Evolutionary conservation across 176 grass and related monocot species (phyloP).

Genomic region (Triticum monococcum): DNA sequence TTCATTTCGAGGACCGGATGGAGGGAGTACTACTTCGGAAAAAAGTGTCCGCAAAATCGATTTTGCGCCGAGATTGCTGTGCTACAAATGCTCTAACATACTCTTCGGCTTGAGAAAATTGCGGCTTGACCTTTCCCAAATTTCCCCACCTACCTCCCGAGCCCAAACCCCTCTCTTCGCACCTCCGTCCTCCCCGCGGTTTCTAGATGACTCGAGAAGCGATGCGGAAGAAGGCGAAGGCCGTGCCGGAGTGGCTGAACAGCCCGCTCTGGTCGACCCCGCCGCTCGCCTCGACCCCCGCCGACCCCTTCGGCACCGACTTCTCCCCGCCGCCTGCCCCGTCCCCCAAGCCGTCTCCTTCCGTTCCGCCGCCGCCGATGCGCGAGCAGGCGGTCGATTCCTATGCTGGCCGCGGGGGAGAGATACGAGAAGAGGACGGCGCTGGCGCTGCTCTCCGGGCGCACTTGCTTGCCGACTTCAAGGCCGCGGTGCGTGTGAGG

Average conservation of each 20-base stretch:
- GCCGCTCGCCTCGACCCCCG: slow-evolving; percentile 9
- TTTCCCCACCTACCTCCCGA: neutral
- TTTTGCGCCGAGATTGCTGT: too few relatives aligned
- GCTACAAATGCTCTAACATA: too few relatives aligned
- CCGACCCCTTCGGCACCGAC: slow-evolving; percentile 43
- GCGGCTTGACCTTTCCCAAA: too few relatives aligned
- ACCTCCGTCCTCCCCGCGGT: neutral
- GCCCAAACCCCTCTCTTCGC: neutral
- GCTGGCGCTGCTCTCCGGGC: slow-evolving; percentile 34
- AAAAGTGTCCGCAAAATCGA: too few relatives aligned
- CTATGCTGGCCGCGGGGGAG: neutral
- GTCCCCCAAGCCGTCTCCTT: neutral
- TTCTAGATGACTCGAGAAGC: neutral
- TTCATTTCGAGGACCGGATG: too few relatives aligned
- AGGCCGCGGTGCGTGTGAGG: slow-evolving; percentile 27
- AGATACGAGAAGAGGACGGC: neutral
- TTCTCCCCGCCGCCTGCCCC: slow-evolving; percentile 29
- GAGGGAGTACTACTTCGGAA: too few relatives aligned
- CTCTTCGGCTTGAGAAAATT: too few relatives aligned
- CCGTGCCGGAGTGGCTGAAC: slow-evolving; percentile 91
- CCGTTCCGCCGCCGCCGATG: slow-evolving; percentile 17
- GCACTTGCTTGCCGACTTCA: slow-evolving; percentile 49
- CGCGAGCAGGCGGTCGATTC: slow-evolving; percentile 50
- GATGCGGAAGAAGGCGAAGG: slow-evolving; percentile 50
- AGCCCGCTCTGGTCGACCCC: slow-evolving; percentile 76